These are phyloP conservation scores for Neurospora sp. DNA, from an alignment of 495 filamentous ascomycete species.

Conservation along the genomic window DNA sequence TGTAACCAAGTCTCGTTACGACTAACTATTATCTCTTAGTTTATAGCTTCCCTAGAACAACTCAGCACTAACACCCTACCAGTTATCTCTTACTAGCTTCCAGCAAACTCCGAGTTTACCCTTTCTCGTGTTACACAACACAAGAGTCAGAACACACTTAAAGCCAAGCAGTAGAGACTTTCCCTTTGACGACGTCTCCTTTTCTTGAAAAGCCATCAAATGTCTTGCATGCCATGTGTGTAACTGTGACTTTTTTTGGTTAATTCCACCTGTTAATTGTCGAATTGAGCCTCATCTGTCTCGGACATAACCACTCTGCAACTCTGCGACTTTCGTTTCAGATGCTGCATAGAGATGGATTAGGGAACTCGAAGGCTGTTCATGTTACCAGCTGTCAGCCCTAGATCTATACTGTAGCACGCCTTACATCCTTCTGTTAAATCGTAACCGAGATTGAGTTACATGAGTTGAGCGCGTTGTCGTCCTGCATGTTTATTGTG, in stretches of 20 bases:
- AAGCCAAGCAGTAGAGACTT: not conserved
- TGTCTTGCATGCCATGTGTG: not conserved
- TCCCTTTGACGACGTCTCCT: not conserved
- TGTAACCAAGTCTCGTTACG: not conserved
- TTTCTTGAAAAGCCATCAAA: not conserved
- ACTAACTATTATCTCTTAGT: not conserved
- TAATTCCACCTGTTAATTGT: not conserved
- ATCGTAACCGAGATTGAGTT: not conserved
- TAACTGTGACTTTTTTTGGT: not conserved
- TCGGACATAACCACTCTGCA: not conserved
- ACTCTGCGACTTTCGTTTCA: not conserved
- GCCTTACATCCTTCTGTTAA: not conserved
- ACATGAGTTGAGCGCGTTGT: not conserved
- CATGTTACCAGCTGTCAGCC: not conserved
- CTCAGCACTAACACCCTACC: not conserved
- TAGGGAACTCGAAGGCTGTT: not conserved
- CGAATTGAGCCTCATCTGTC: not conserved
- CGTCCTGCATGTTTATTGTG: not conserved
- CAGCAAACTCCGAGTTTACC: not conserved
- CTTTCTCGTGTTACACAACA: not conserved
- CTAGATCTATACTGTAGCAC: not conserved
- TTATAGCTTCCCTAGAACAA: not conserved
- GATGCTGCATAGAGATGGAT: not conserved
- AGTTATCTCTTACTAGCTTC: not conserved
- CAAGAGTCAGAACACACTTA: not conserved